Percentiles rank a stretch among this genome's conserved stretches.
Conservation (phyloP, 768 basidiomycete species). For the Multifurca ochricompacta region DNA sequence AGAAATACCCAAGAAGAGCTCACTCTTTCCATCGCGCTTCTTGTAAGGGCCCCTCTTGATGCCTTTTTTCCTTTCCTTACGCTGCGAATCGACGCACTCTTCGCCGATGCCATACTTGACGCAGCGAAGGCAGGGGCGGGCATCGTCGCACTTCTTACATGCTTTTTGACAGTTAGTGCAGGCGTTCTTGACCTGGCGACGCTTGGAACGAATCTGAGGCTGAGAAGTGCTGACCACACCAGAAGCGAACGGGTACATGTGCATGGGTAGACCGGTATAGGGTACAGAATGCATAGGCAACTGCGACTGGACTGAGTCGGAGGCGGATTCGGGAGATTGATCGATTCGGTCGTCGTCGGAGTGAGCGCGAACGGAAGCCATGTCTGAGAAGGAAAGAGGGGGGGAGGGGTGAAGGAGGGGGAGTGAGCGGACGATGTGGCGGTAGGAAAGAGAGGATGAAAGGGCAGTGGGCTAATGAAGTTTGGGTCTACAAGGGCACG, state of each 20-base stretch:
- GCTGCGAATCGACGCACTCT: conserved; percentile 82
- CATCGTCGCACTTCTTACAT: conserved; percentile 89
- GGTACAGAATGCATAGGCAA: conserved; percentile 45
- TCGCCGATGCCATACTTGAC: conserved; percentile 84
- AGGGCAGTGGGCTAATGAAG: conserved; percentile 15
- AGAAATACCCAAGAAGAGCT: conserved; percentile 28
- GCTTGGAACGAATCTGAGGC: conserved; percentile 60
- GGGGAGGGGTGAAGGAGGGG: conserved; percentile 7
- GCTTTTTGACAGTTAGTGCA: conserved; percentile 89
- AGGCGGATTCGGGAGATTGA: conserved; percentile 19
- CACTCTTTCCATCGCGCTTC: conserved; percentile 90
- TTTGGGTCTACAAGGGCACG: conserved; percentile 16
- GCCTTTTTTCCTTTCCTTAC: conserved; percentile 88
- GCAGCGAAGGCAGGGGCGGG: conserved; percentile 86
- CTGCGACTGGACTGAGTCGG: conserved; percentile 36
- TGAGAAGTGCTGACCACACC: conserved; percentile 37
- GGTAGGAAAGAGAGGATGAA: conserved; percentile 17
- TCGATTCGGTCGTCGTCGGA: conserved; percentile 35
- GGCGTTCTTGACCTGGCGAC: conserved; percentile 85
- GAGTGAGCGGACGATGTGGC: conserved; percentile 18
- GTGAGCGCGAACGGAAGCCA: conserved; percentile 19
- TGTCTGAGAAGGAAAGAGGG: conserved; percentile 7
- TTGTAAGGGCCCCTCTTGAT: conserved; percentile 86
- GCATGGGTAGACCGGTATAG: conserved; percentile 50
- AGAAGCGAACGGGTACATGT: conserved; percentile 62